Evolutionary conservation across 768 basidiomycete genomes (phyloP), one percentile per base, ranked within the genome.

Genomic region (Galerina marginata): DNA sequence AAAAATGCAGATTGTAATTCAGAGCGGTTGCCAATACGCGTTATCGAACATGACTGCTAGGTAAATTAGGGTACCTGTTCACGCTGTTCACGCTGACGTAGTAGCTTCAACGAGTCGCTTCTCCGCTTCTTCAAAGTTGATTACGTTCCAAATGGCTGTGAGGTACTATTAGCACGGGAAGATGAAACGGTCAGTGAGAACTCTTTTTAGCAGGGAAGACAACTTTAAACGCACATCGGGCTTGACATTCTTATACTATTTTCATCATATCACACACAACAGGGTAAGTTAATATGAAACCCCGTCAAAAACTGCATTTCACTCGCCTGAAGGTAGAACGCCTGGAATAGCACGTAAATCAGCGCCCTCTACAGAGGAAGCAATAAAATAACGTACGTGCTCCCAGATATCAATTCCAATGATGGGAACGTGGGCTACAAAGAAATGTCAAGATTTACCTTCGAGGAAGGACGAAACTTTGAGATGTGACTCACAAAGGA

Each of bases 341-440:
- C 89, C 85, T 89, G 63, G 14, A 56, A 60, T 10, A 9, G 40
- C 54, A 43, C 61, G 58, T 43, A 60, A 61, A 16, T 55, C 26
- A 42, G 33, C 40, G 23, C 33, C 15, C 9, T 29, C 54, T 51
- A 56, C 25, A 59, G 4, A 60, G 16, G 23, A n/a, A 45, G 49
- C n/a, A 58, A 60, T 67, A 62, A 57, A 62, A 60, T 37, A 39
- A 83, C 88, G 44, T 67, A 89, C 89, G 75, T 96, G 94, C 75
- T 95, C 93, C 96, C 96, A 99, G 69, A 99, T 90, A 77, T 99
- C 96, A 65, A 99, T 89, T 37, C 97, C 97, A 71, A 99, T 86
- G 71, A 99, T 89, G 16, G 96, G 95, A 15, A 84, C 82, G 75
- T 95, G 92, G 3, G 89, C 92, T 92, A 69, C 10, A 58, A 46